Evolutionary conservation across 495 filamentous ascomycete genomes (phyloP).

Genomic region (Penicillium paxilli): DNA sequence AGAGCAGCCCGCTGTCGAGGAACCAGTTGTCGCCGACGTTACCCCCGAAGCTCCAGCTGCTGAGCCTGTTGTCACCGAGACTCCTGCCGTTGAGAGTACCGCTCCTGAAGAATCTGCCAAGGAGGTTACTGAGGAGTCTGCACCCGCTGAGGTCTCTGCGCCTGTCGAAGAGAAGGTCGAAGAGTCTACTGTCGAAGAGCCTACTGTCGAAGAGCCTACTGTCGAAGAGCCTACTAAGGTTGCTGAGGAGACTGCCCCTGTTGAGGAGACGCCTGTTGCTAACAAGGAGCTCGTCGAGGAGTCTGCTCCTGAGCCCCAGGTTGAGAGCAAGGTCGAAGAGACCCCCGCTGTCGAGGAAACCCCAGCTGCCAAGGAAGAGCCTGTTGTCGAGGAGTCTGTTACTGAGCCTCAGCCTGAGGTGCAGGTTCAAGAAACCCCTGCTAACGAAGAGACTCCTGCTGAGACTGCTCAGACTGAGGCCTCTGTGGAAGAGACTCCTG

Average conservation of each 20-base stretch:
- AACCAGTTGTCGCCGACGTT: background rate
- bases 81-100: background rate
- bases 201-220: background rate
- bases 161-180: slow-evolving; percentile 1
- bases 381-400: slow-evolving; percentile 6
- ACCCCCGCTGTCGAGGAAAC: slow-evolving; percentile 2
- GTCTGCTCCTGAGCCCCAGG: background rate
- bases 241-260: background rate
- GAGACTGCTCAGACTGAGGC: slow-evolving; percentile 5
- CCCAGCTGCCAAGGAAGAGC: slow-evolving; percentile 7
- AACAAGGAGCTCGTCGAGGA: background rate
- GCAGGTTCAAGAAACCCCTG: background rate
- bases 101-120: background rate
- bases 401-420: background rate
- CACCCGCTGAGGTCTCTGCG: background rate
- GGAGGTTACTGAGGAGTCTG: background rate
- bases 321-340: background rate
- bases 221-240: no score
- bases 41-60: background rate
- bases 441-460: slow-evolving; percentile 7
- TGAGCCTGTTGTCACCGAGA: background rate
- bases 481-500: slow-evolving; percentile 8
- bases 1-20: background rate
- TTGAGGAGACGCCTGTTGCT: background rate
- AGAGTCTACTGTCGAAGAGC: slow-evolving; percentile 3